Percentiles rank a stretch among this genome's conserved stretches.
Evolutionary conservation across 2,329 filamentous ascomycete species (phyloP).

Genomic region (Microascus cirrosus): DNA sequence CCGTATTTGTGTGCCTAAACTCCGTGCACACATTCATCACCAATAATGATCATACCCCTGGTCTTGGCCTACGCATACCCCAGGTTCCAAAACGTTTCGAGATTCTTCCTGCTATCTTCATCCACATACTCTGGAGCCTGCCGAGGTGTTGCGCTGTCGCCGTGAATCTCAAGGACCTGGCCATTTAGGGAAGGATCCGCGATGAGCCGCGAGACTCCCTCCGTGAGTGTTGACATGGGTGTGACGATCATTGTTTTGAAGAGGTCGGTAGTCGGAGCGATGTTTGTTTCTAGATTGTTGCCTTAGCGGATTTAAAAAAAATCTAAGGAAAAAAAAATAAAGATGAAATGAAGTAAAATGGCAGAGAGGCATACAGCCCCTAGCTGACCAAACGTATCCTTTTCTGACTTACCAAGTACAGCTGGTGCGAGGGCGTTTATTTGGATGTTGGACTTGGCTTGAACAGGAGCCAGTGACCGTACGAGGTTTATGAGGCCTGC

Average conservation of each 20-base stretch:
- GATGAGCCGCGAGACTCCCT: slow-evolving; percentile 29
- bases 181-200: slow-evolving; percentile 27
- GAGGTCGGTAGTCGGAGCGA: slow-evolving; percentile 28
- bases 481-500: slow-evolving; percentile 36
- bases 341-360: neutral
- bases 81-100: slow-evolving; percentile 33
- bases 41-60: too few relatives aligned
- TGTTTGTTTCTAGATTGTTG: slow-evolving; percentile 27
- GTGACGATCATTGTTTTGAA: slow-evolving; percentile 38
- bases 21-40: neutral
- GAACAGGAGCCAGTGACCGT: slow-evolving; percentile 27
- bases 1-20: neutral
- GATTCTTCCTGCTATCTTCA: slow-evolving; percentile 31
- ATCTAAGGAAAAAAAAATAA: neutral
- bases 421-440: slow-evolving; percentile 40
- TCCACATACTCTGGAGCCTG: slow-evolving; percentile 33
- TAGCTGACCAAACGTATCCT: neutral
- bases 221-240: slow-evolving; percentile 34
- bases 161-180: slow-evolving; percentile 38
- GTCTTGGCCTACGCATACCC: slow-evolving; percentile 23
- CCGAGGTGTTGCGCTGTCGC: slow-evolving; percentile 33
- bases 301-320: neutral
- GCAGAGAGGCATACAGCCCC: too few relatives aligned
- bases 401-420: slow-evolving; percentile 27
- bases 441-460: slow-evolving; percentile 29